A percentile compares a stretch with the other conserved stretches of the same genome.
These are phyloP conservation scores for Ascochyta lentis DNA, from an alignment of 2,329 filamentous ascomycete genomes.

Conservation along the genomic window DNA sequence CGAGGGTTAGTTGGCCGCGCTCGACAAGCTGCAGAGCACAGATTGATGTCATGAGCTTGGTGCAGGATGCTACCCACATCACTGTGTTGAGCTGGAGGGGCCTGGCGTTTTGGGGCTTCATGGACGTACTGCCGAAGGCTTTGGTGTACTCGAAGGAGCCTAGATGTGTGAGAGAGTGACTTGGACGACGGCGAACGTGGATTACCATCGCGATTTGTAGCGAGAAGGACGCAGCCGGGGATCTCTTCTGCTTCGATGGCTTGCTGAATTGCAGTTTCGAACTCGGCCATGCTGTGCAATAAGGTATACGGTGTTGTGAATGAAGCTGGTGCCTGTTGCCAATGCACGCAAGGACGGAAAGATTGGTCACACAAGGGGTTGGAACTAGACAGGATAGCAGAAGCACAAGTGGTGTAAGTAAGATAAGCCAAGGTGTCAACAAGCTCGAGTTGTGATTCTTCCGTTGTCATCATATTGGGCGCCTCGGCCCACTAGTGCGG, in stretches of 20 bases:
- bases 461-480: not conserved
- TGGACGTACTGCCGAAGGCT: conserved; percentile 42
- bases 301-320: not conserved
- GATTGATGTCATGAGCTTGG: conserved; percentile 49
- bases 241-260: conserved; percentile 29
- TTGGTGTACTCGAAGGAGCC: conserved; percentile 42
- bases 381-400: not conserved
- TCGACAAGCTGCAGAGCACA: conserved; percentile 46
- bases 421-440: not conserved
- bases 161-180: not conserved
- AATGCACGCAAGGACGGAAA: not conserved
- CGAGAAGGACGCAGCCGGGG: conserved; percentile 29
- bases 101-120: conserved; percentile 8
- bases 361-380: not conserved
- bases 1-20: conserved; percentile 38
- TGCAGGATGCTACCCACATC: conserved; percentile 51
- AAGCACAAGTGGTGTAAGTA: not conserved
- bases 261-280: conserved; percentile 31
- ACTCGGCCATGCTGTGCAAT: not conserved
- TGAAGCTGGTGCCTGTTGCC: not conserved
- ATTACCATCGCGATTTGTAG: conserved; percentile 32
- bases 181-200: not conserved
- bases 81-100: conserved; percentile 24
- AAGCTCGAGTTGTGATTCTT: not conserved
- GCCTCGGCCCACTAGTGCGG: conserved; percentile 13